Evolutionary conservation across 805 yeast species (phyloP), one percentile per base, ranked within the genome.

Genomic region (Metschnikowia sp.): DNA sequence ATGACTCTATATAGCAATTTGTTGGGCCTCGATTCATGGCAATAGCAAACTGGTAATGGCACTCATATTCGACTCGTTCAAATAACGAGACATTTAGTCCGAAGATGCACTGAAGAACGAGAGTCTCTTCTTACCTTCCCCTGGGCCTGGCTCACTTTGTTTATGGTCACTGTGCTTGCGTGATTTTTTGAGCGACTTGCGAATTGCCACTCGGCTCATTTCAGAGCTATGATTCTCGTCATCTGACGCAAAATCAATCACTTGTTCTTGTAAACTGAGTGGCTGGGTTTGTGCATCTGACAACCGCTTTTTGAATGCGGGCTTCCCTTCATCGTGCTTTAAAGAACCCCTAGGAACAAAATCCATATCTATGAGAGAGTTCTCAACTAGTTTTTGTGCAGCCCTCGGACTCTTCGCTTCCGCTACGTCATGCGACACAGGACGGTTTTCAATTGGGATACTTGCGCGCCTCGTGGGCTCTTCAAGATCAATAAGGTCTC

Each of bases 181-280:
- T 3, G 60, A 42, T 49, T 64, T 64, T 55, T 58, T 66, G 44
- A 73, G 59, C 5, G 76, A 68, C 38, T 65, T 63, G 45, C 77
- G 56, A 36, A 73, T 73, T 10, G 74, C 63, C 32, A 73, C 55
- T 13, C 77, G 54, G 54, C 60, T 72, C 76, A 73, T 67, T 22
- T 57, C 57, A 1, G 72, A 65, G 12, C 61, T 61, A 41, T 64
- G 61, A 46, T 66, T 68, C 46, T 73, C 77, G 51, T 73, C 76
- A 51, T 73, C 77, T 10, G 75, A 70, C 1, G 72, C 77, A 63
- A 71, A 73, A 53, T 73, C 77, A 47, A 73, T 66, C 3, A 72
- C 74, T 49, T 73, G 75, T 53, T 73, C 76, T 50, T 70, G 69
- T 30, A 72, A 65, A 28, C 56, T 63, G 35, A 70, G 53, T 9